Evolutionary conservation across 2,329 filamentous ascomycete species (phyloP).

Genomic region (Rhexocercosporidium sp.): DNA sequence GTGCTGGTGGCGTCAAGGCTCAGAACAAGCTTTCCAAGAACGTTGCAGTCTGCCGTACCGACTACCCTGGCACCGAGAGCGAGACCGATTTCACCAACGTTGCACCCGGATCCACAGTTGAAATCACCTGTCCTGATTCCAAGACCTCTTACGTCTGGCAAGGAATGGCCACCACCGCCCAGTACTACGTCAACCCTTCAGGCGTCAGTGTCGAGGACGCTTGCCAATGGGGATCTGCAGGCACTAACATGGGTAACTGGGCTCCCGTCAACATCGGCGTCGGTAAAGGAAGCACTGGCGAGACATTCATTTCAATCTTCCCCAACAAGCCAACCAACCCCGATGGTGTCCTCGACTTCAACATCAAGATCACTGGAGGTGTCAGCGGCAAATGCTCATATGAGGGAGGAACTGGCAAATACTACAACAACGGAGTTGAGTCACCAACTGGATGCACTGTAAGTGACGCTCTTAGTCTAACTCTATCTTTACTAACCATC

Average conservation of each 20-base stretch:
- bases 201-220: slow-evolving; percentile 69
- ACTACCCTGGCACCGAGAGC: slow-evolving; percentile 91
- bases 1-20: slow-evolving; percentile 70
- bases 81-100: slow-evolving; percentile 81
- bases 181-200: slow-evolving; percentile 95
- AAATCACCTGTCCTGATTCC: slow-evolving; percentile 78
- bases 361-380: slow-evolving; percentile 74
- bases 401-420: slow-evolving; percentile 31
- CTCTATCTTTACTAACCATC: slow-evolving; percentile 7
- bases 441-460: slow-evolving; percentile 43
- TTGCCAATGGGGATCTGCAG: slow-evolving; percentile 77
- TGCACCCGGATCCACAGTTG: slow-evolving; percentile 60
- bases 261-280: slow-evolving; percentile 86
- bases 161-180: slow-evolving; percentile 77
- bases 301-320: slow-evolving; percentile 83
- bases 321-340: slow-evolving; percentile 78
- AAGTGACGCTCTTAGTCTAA: slow-evolving; percentile 32
- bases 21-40: slow-evolving; percentile 72
- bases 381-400: slow-evolving; percentile 40
- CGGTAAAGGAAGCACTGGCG: slow-evolving; percentile 66
- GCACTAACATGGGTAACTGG: slow-evolving; percentile 73
- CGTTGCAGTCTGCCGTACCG: slow-evolving; percentile 87
- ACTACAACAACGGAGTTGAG: slow-evolving; percentile 38
- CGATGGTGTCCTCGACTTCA: slow-evolving; percentile 72
- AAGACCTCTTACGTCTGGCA: slow-evolving; percentile 79